Conservation (phyloP, 2,329 filamentous ascomycete genomes). For the Mollisia scopiformis region DNA sequence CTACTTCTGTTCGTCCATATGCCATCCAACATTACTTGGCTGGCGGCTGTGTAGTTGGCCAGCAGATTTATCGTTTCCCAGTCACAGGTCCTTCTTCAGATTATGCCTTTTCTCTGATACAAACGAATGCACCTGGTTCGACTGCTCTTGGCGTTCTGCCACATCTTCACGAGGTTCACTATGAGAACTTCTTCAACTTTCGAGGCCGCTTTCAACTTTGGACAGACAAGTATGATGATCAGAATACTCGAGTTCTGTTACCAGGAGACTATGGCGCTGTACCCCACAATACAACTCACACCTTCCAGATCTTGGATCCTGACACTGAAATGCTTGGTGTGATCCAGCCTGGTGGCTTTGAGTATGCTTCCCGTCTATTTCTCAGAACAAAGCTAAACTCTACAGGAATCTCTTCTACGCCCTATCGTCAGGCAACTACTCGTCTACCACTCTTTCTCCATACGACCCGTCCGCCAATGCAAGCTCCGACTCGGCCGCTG, state of each 20-base stretch:
- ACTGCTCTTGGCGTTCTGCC: slow-evolving; percentile 44
- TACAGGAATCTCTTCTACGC: slow-evolving; percentile 44
- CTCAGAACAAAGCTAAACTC: background rate
- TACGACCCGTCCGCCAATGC: slow-evolving; percentile 37
- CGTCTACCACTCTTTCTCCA: slow-evolving; percentile 39
- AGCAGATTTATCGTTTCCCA: slow-evolving; percentile 44
- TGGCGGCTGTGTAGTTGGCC: slow-evolving; percentile 35
- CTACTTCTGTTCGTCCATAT: slow-evolving; percentile 28
- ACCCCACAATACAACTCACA: slow-evolving; percentile 48
- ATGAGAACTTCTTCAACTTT: slow-evolving; percentile 51
- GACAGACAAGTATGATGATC: slow-evolving; percentile 37
- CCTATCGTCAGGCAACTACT: slow-evolving; percentile 40
- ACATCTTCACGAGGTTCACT: slow-evolving; percentile 45
- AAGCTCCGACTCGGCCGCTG: background rate
- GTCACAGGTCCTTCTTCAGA: slow-evolving; percentile 49
- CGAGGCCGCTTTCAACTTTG: slow-evolving; percentile 50
- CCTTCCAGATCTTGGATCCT: slow-evolving; percentile 50
- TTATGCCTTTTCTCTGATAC: slow-evolving; percentile 47
- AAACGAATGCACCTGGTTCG: slow-evolving; percentile 44
- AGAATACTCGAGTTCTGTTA: slow-evolving; percentile 44
- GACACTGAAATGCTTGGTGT: slow-evolving; percentile 50
- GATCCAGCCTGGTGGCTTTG: slow-evolving; percentile 51
- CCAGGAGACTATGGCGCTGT: slow-evolving; percentile 50
- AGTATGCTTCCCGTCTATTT: slow-evolving; percentile 34
- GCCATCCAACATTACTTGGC: slow-evolving; percentile 30